Percentiles rank a stretch among this genome's conserved stretches.
These are phyloP conservation scores for Boletus rex-veris DNA, from an alignment of 768 basidiomycete genomes.

Conservation along the genomic window DNA sequence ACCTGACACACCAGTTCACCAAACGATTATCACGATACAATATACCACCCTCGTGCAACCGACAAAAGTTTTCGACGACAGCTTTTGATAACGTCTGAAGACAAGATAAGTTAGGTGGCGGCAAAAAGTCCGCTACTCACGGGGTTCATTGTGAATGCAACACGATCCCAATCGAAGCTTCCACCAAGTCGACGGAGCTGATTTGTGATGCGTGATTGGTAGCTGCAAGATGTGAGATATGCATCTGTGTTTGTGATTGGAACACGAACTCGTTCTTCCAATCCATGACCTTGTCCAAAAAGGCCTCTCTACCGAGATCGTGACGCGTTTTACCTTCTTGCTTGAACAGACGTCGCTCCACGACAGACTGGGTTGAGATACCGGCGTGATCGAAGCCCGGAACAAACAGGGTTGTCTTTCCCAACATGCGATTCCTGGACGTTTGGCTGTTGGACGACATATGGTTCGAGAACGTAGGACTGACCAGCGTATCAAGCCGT, in stretches of 20 bases:
- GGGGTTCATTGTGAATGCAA: constrained; percentile 93
- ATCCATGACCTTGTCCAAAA: constrained; percentile 85
- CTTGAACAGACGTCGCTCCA: constrained; percentile 90
- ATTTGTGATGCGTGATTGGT: constrained; percentile 88
- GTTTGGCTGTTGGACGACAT: neutral
- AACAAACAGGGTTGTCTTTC: constrained; percentile 82
- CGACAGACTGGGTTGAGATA: constrained; percentile 96
- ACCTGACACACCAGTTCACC: constrained; percentile 95
- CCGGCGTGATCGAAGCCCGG: constrained; percentile 99
- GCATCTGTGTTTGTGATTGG: neutral
- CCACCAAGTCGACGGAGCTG: constrained; percentile 88
- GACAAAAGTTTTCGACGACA: constrained; percentile 89
- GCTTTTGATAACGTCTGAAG: constrained; percentile 72
- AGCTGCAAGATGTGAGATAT: constrained; percentile 44
- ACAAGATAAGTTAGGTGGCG: constrained; percentile 1
- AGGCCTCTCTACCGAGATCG: constrained; percentile 91
- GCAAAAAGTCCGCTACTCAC: constrained; percentile 37
- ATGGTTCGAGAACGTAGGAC: constrained; percentile 20
- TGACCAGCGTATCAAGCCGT: constrained; percentile 83
- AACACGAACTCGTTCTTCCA: constrained; percentile 92
- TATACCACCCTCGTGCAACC: constrained; percentile 85
- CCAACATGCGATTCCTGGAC: constrained; percentile 90
- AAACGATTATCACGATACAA: constrained; percentile 94
- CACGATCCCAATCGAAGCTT: constrained; percentile 92
- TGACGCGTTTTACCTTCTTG: constrained; percentile 77